These are phyloP conservation scores for Dalbergia oliveri DNA, from an alignment of 306 rosid species.

Conservation along the genomic window DNA sequence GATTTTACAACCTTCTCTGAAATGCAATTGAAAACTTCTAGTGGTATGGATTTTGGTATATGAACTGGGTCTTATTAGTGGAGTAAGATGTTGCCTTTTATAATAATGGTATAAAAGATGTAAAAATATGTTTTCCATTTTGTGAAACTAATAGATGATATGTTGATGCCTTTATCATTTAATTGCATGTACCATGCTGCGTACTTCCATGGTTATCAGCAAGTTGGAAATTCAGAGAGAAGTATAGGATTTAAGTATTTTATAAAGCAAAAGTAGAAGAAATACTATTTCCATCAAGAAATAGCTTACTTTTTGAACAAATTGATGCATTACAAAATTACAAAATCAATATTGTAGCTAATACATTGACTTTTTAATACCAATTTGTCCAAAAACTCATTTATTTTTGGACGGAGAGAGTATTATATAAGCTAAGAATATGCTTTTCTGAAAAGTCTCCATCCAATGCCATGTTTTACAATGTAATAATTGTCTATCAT, in stretches of 20 bases:
- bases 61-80: slow-evolving; percentile 29
- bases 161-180: slow-evolving; percentile 23
- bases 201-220: slow-evolving; percentile 20
- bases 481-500: slow-evolving; percentile 29
- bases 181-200: slow-evolving; percentile 18
- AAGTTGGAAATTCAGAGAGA: slow-evolving; percentile 28
- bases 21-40: slow-evolving; percentile 30
- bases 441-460: background rate
- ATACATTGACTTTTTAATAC: too few species aligned
- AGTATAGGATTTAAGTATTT: slow-evolving; percentile 31
- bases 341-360: too few species aligned
- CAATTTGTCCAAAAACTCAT: too few species aligned
- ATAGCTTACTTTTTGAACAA: too few species aligned
- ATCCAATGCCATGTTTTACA: too few species aligned
- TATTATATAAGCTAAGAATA: background rate
- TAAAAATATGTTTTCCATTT: slow-evolving; percentile 17
- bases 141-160: slow-evolving; percentile 7
- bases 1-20: slow-evolving; percentile 35
- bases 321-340: too few species aligned
- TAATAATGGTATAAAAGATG: background rate
- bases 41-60: slow-evolving; percentile 13
- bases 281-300: background rate
- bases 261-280: slow-evolving; percentile 32
- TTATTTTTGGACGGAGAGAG: too few species aligned
- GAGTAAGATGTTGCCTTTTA: slow-evolving; percentile 19